Base-by-base conservation (phyloP, 1,139 yeast species). In the Geotrichum candidum region DNA sequence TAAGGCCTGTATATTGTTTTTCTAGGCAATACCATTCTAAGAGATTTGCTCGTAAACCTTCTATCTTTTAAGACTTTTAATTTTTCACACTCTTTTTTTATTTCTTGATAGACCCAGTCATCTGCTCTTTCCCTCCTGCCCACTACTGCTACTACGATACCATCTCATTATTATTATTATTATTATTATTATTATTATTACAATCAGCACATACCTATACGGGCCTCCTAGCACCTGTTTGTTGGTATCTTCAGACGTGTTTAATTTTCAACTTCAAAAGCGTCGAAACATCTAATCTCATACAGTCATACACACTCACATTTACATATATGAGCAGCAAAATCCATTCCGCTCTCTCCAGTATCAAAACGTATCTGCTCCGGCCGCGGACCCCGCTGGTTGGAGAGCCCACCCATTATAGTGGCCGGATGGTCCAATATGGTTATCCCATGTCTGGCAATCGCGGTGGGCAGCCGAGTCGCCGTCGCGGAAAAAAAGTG, bases 261-360 rank as follows among this genome's bases (percentile, higher is more conserved):
- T 38, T 6, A 13, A 38, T 38, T 38, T 18, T 38, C 45, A 38
- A 38, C 18, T 15, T 6, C 45, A 38, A 38, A 2, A 38, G 18
- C 45, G 18, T 15, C 45, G 2, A 38, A 38, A 38, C 38, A 52
- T 18, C n/a, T 27, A 31, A 10, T 52, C 15, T 52, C 15, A 10
- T 52, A 15, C 41, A 27, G 13, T 11, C 27, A 22, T 11, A 22
- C 53, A 50, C 15, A 18, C 22, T 9, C 9, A 25, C 7, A 51
- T 35, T 23, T 18, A 35, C 25, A 41, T 15, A 23, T 10, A 54
- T 33, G 27, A 53, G 38, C n/a, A 33, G 48, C n/a, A 23, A 41
- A 23, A 31, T 54, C 13, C 57, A 54, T 18, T 41, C 57, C 11
- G 33, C 57, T 27, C 57, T 54, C n/a, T 54, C 57, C 10, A 41